These are phyloP conservation scores for Heterobasidion occidentale DNA, from an alignment of 1,284 basidiomycete species.

Conservation along the genomic window DNA sequence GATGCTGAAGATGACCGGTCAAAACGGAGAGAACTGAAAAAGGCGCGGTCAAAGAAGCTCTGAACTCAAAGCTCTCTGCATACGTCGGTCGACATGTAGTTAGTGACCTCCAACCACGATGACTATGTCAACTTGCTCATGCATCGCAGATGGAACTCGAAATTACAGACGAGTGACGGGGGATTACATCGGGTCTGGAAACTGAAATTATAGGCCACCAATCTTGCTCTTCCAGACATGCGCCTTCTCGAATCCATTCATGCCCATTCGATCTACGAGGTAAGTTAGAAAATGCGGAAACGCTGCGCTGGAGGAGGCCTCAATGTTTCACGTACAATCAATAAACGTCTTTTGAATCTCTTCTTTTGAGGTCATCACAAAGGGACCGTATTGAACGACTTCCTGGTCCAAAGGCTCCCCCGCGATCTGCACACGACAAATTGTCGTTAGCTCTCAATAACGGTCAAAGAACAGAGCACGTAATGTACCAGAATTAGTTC, in stretches of 20 bases:
- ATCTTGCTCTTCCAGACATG: conserved; percentile 85
- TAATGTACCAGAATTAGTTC: conserved; percentile 60
- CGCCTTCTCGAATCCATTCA: conserved; percentile 90
- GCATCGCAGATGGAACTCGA: background rate
- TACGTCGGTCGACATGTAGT: background rate
- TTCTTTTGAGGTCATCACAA: conserved; percentile 75
- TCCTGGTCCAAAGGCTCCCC: conserved; percentile 87
- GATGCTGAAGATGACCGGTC: conserved; percentile 17
- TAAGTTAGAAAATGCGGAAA: conserved; percentile 1
- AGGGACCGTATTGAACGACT: conserved; percentile 84
- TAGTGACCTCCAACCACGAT: background rate
- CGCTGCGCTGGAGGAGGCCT: background rate
- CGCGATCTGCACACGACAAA: conserved; percentile 44
- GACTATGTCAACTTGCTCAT: background rate
- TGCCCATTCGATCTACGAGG: conserved; percentile 53
- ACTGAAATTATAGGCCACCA: conserved; percentile 27
- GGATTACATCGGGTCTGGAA: background rate
- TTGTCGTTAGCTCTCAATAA: conserved; percentile 4
- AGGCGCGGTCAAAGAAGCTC: background rate
- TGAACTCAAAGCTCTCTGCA: background rate
- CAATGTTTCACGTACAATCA: conserved; percentile 52
- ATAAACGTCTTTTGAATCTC: conserved; percentile 80
- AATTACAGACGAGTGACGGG: background rate
- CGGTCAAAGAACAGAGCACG: conserved; percentile 5
- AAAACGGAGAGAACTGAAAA: conserved; percentile 2